phyloP scores from a whole-genome alignment of 345 rosid species.

The Geranium rotundifolium region DNA sequence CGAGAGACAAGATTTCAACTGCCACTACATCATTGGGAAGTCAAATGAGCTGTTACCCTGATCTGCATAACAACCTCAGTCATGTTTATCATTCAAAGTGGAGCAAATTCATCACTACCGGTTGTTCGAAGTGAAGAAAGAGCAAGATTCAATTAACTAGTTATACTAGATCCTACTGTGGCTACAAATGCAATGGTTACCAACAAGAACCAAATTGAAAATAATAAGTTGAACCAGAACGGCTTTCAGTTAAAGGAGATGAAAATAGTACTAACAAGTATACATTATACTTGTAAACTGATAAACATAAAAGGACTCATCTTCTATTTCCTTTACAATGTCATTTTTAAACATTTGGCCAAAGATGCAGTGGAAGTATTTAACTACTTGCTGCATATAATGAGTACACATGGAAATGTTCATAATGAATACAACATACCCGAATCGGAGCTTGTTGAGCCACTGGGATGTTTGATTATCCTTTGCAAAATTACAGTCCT shows the following conservation, averaged over 20 bases:
- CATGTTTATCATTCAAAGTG: background rate
- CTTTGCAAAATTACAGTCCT: slow-evolving; percentile 60
- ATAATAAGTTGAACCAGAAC: background rate
- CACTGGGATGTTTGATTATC: slow-evolving; percentile 35
- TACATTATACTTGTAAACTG: background rate
- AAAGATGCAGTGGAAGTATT: background rate
- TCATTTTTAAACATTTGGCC: background rate
- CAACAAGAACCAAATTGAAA: background rate
- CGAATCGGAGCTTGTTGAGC: slow-evolving; percentile 19
- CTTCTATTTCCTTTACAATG: background rate
- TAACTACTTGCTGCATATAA: background rate
- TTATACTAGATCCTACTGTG: background rate
- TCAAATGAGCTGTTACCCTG: background rate
- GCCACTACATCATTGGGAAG: background rate
- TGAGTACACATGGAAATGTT: background rate
- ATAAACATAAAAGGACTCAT: background rate
- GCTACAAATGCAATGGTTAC: background rate
- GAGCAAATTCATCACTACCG: too few species aligned
- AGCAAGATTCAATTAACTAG: background rate
- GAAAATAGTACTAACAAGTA: background rate
- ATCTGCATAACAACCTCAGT: background rate
- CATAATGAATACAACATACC: background rate
- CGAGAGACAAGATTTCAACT: background rate
- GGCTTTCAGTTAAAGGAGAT: background rate
- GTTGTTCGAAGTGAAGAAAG: background rate